Evolutionary conservation across 1,284 basidiomycete species (phyloP).

Genomic region (Trichosporon sp.): DNA sequence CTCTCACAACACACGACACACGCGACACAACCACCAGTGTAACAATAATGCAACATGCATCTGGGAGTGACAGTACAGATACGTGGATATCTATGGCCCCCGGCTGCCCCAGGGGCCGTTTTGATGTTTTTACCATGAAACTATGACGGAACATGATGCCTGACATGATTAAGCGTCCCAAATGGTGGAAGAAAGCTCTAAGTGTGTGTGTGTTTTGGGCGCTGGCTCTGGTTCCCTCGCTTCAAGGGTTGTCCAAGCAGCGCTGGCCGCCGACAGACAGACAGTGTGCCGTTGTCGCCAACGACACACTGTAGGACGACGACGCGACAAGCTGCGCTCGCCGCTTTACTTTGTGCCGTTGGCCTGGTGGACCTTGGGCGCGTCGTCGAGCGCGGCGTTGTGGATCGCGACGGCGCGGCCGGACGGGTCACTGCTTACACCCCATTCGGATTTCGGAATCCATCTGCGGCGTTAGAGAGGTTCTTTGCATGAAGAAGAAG

Average conservation of each 20-base stretch:
- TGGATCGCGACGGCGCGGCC: constrained; percentile 94
- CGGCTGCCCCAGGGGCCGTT: background rate
- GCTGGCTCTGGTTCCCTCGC: no score
- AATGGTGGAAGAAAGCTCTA: background rate
- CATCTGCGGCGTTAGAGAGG: constrained; percentile 54
- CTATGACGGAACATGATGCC: background rate
- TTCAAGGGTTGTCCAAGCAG: no score
- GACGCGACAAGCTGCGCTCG: no score
- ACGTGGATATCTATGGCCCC: background rate
- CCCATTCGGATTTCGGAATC: constrained; percentile 91
- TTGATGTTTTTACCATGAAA: background rate
- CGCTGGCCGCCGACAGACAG: no score
- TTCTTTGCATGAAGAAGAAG: background rate
- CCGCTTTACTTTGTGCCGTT: background rate
- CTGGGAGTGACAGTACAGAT: constrained; percentile 2
- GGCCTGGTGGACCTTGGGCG: constrained; percentile 3
- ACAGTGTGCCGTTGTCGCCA: background rate
- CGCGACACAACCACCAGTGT: background rate
- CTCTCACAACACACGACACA: no score
- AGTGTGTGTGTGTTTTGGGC: no score
- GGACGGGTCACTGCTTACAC: constrained; percentile 88
- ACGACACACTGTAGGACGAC: no score
- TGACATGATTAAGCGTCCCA: constrained; percentile 1
- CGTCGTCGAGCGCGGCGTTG: constrained; percentile 69
- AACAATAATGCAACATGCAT: constrained; percentile 5